These are phyloP conservation scores for Vaccinium vitisidaea DNA, from an alignment of 148 eudicot species.

Conservation along the genomic window DNA sequence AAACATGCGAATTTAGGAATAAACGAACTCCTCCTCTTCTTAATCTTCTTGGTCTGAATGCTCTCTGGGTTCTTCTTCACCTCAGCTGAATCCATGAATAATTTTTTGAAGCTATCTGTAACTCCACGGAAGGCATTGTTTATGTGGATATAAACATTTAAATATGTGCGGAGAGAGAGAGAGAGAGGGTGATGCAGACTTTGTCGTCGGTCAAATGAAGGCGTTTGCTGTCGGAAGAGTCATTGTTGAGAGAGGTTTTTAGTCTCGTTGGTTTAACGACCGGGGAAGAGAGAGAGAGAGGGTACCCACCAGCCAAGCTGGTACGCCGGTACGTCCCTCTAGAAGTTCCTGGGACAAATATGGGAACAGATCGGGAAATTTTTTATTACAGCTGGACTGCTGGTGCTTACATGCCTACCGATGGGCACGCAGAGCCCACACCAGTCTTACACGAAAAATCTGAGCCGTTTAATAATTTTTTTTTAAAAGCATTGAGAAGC, in stretches of 20 bases:
- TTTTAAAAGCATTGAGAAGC: too few species aligned
- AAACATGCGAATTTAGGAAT: constrained; percentile 56
- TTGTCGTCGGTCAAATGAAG: constrained; percentile 16
- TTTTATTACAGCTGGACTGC: too few species aligned
- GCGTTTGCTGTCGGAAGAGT: background rate
- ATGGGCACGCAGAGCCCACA: too few species aligned
- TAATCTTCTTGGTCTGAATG: constrained; percentile 10
- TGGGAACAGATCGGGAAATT: too few species aligned
- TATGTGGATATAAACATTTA: background rate
- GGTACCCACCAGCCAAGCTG: background rate
- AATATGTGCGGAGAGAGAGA: background rate
- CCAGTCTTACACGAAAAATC: fast-evolving
- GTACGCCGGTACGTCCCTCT: background rate
- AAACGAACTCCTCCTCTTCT: constrained; percentile 18
- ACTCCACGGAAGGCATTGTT: constrained; percentile 10
- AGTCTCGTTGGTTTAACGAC: background rate
- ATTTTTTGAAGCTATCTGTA: constrained; percentile 4
- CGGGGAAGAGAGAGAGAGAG: background rate
- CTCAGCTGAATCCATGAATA: background rate
- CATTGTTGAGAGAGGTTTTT: background rate
- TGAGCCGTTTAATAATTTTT: too few species aligned
- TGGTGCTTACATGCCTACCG: too few species aligned
- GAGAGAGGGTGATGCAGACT: background rate
- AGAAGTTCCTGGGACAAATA: background rate
- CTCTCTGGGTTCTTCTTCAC: background rate